Conservation (phyloP, 495 filamentous ascomycete genomes). For the Tuber calosporum region DNA sequence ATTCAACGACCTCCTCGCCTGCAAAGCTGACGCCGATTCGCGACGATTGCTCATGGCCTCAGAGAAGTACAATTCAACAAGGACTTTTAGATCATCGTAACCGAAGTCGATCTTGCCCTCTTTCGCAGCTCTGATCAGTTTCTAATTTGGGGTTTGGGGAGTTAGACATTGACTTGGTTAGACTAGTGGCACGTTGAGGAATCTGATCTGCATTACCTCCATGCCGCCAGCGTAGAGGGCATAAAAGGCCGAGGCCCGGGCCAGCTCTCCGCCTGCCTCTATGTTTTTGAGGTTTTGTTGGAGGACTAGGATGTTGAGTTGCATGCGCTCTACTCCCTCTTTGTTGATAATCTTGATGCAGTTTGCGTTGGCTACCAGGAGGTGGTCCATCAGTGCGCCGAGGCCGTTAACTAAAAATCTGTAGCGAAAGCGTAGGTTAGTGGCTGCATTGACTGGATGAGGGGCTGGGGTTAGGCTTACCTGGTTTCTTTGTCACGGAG, state of each 20-base stretch:
- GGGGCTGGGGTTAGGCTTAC: slow-evolving; percentile 14
- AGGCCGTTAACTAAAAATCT: slow-evolving; percentile 69
- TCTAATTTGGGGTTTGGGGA: slow-evolving; percentile 9
- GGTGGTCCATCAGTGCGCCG: slow-evolving; percentile 60
- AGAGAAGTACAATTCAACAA: slow-evolving; percentile 80
- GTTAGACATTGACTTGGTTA: neutral
- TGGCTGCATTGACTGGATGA: neutral
- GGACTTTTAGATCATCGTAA: slow-evolving; percentile 74
- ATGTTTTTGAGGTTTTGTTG: slow-evolving; percentile 95
- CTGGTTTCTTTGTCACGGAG: slow-evolving; percentile 57
- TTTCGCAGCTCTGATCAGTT: slow-evolving; percentile 38
- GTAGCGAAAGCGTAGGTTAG: neutral
- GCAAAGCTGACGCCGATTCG: slow-evolving; percentile 38
- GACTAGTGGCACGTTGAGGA: neutral
- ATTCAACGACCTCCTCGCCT: slow-evolving; percentile 37
- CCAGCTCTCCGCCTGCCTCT: slow-evolving; percentile 62
- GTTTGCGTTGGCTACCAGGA: slow-evolving; percentile 58
- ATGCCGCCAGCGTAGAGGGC: slow-evolving; percentile 72
- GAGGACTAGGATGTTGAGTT: slow-evolving; percentile 83
- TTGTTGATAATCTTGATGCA: slow-evolving; percentile 64
- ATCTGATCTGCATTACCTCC: slow-evolving; percentile 42
- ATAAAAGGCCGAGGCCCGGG: slow-evolving; percentile 66
- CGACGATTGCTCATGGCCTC: slow-evolving; percentile 48
- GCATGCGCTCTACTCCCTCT: slow-evolving; percentile 70
- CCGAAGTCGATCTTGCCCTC: slow-evolving; percentile 52